These are phyloP conservation scores for Margaritispora aquatica DNA, from an alignment of 495 filamentous ascomycete species.

Conservation along the genomic window DNA sequence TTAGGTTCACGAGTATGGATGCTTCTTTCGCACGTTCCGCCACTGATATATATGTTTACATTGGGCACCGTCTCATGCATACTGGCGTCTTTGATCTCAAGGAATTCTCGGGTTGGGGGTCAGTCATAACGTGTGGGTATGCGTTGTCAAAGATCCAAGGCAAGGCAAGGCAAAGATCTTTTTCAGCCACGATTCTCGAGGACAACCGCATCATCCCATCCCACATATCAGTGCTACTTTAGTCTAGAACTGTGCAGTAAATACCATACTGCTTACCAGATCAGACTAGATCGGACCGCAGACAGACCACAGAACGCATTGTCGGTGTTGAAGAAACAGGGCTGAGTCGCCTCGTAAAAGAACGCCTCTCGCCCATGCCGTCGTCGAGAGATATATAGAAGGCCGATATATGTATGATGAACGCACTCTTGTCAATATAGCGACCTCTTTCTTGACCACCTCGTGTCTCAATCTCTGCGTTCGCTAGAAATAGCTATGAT, in stretches of 20 bases:
- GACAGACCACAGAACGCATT: not conserved
- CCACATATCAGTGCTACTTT: not conserved
- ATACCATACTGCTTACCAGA: too few relatives aligned
- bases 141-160: conserved; percentile 5
- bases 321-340: not conserved
- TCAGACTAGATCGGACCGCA: too few relatives aligned
- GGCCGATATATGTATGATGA: conserved; percentile 6
- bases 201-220: not conserved
- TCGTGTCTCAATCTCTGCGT: not conserved
- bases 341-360: not conserved
- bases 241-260: too few relatives aligned
- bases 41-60: conserved; percentile 19
- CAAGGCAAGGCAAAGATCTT: not conserved
- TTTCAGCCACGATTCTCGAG: not conserved
- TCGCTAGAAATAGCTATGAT: not conserved
- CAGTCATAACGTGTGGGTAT: conserved; percentile 5
- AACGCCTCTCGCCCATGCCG: not conserved
- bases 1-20: not conserved
- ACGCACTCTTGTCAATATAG: conserved; percentile 6
- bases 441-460: not conserved
- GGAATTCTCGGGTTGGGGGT: not conserved
- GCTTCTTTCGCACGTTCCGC: not conserved
- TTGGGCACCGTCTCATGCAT: conserved; percentile 18
- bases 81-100: not conserved
- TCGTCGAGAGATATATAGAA: not conserved